Percentiles rank a stretch among this genome's conserved stretches.
Evolutionary conservation across 1,139 yeast genomes (phyloP).

Genomic region (Geotrichum macrosporum): DNA sequence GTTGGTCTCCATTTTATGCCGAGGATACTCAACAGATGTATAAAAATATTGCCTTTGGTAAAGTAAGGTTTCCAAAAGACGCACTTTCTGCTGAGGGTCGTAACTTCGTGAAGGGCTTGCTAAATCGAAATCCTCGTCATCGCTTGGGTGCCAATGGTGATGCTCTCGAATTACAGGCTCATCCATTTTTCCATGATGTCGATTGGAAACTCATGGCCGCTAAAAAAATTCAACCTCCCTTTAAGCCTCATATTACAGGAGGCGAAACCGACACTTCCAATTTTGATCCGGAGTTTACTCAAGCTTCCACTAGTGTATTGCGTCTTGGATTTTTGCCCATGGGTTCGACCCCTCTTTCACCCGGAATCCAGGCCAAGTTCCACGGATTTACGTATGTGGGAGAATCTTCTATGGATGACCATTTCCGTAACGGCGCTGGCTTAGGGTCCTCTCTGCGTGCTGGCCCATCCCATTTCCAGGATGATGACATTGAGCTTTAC

Average conservation of each 20-base stretch:
- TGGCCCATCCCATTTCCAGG: conserved; percentile 30
- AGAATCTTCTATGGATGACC: conserved; percentile 88
- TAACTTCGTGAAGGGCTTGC: conserved; percentile 86
- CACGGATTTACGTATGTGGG: conserved; percentile 95
- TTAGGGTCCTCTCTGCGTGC: conserved; percentile 22
- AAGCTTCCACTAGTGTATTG: conserved; percentile 77
- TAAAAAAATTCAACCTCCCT: conserved; percentile 94
- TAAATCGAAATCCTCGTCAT: conserved; percentile 93
- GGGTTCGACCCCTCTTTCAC: conserved; percentile 74
- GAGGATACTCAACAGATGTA: conserved; percentile 98
- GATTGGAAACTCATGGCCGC: conserved; percentile 78
- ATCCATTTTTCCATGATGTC: conserved; percentile 82
- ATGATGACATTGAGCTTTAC: conserved; percentile 38
- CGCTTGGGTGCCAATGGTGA: conserved; percentile 87
- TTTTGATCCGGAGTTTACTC: conserved; percentile 95
- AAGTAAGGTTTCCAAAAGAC: conserved; percentile 94
- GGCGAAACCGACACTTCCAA: conserved; percentile 86
- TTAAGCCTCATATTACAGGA: conserved; percentile 84
- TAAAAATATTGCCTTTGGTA: conserved; percentile 96
- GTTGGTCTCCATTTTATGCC: conserved; percentile 99
- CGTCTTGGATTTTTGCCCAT: conserved; percentile 52
- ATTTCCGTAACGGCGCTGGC: conserved; percentile 43
- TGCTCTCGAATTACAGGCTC: conserved; percentile 86
- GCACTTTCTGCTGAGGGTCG: conserved; percentile 88
- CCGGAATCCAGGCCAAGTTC: conserved; percentile 92